phyloP scores from a whole-genome alignment of 1,284 basidiomycete genomes.

The Ganoderma leucocontextum region DNA sequence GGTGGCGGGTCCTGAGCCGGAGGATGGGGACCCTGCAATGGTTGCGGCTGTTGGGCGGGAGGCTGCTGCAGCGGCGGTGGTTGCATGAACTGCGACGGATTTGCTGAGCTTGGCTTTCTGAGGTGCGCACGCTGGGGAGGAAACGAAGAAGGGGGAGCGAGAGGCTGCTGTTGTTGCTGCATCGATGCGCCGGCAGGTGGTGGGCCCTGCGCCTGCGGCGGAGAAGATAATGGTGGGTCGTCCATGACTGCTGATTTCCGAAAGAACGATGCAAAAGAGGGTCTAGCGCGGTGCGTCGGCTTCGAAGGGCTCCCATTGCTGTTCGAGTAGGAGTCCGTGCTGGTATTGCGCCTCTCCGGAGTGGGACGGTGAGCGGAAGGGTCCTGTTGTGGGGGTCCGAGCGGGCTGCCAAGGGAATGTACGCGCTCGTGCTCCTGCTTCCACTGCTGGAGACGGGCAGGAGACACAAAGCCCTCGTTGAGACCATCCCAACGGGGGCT shows the following conservation, averaged over 20 bases:
- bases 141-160: background rate
- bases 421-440: conserved; percentile 37
- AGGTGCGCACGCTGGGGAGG: background rate
- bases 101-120: background rate
- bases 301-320: conserved; percentile 16
- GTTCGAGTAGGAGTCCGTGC: conserved; percentile 18
- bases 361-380: conserved; percentile 14
- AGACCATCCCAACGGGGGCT: conserved; percentile 56
- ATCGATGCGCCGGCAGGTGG: conserved; percentile 4
- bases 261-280: conserved; percentile 32
- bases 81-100: conserved; percentile 4
- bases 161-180: conserved; percentile 14
- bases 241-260: conserved; percentile 29
- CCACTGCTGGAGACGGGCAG: conserved; percentile 55
- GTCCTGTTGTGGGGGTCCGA: conserved; percentile 17
- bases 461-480: conserved; percentile 57
- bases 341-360: conserved; percentile 19
- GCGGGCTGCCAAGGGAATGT: conserved; percentile 30
- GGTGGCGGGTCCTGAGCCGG: conserved; percentile 12
- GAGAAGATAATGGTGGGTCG: conserved; percentile 9
- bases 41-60: conserved; percentile 1
- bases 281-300: conserved; percentile 28
- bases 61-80: conserved; percentile 6
- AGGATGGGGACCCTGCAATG: conserved; percentile 3
- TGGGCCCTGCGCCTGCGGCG: conserved; percentile 11